Percentiles rank a stretch among this genome's conserved stretches.
Evolutionary conservation across 2,329 filamentous ascomycete species (phyloP).

Genomic region (Herpomyces periplanetae): DNA sequence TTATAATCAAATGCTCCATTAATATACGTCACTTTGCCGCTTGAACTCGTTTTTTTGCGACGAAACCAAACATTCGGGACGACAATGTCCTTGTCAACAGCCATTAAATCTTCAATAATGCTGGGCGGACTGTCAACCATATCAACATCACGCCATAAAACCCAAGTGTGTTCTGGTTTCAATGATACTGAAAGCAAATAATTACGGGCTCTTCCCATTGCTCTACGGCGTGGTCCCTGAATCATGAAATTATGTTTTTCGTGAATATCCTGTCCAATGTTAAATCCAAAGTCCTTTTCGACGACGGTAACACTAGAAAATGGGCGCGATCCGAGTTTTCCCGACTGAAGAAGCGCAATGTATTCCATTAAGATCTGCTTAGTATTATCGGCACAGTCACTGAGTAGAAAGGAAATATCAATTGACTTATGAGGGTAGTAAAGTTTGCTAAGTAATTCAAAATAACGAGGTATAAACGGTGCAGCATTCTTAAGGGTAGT

Average conservation of each 20-base stretch:
- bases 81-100: conserved; percentile 62
- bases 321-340: conserved; percentile 27
- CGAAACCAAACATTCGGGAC: conserved; percentile 99
- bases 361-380: conserved; percentile 50
- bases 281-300: conserved; percentile 55
- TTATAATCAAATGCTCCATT: conserved; percentile 96
- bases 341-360: conserved; percentile 49
- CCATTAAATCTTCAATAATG: conserved; percentile 79
- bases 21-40: conserved; percentile 23
- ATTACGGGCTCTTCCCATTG: conserved; percentile 62
- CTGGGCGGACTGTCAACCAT: conserved; percentile 56
- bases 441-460: conserved; percentile 56
- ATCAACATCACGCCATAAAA: conserved; percentile 93
- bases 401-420: conserved; percentile 71
- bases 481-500: conserved; percentile 74
- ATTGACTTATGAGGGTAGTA: conserved; percentile 85
- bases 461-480: conserved; percentile 45
- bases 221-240: conserved; percentile 58
- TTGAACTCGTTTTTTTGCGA: conserved; percentile 32
- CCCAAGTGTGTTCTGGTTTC: conserved; percentile 84
- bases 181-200: conserved; percentile 49
- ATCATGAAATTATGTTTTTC: conserved; percentile 52
- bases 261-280: conserved; percentile 34
- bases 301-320: conserved; percentile 57
- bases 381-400: conserved; percentile 67